Base-by-base conservation (phyloP, 305 asterid genomes). In the Rubia tinctorum region DNA sequence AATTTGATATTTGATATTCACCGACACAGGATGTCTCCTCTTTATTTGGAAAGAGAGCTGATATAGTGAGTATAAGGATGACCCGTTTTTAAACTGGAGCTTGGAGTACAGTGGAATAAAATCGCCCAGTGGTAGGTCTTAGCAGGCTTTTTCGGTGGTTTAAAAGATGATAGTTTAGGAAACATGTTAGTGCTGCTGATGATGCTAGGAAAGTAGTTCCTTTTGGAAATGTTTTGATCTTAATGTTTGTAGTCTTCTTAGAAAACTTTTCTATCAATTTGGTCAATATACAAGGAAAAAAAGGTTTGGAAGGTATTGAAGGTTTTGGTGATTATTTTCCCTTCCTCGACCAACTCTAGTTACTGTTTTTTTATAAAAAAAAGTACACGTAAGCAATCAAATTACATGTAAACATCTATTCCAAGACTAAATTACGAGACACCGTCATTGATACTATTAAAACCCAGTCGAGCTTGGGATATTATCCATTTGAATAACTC, bases 21-120 rank as follows among this genome's bases (percentile, higher is more conserved):
- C 69, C 69, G 34, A 53, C 60, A 60, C 77, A 73, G 73, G 77
- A 68, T 62, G 68, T 43, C 79, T 72, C 55, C 17, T 81, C 79
- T 78, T 74, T 66, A 77, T 69, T 78, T 77, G 75, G 74, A 77
- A 71, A 80, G 76, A 79, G 80, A 60, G 80, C 80, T 67, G 78
- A 77, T 42, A 69, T 61, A 23, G 56, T 30, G 39, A 22, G 45
- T 20, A 66, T 61, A 68, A 71, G 82, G 66, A 68, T 69, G 73
- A 77, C 71, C 45, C 14, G 13, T 75, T 67, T 68, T 76, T 78
- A 73, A 71, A 75, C 75, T 71, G 74, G 77, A 61, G 78, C 73
- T 78, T 72, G 84, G 84, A 77, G 76, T 66, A 75, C 70, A 69
- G 84, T 71, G 69, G 37, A 86, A 86, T 80, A 80, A 84, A 85